A percentile compares a stretch with the other conserved stretches of the same genome.
Evolutionary conservation across 805 yeast genomes (phyloP).

Genomic region (Diddensiella santjacobensis): DNA sequence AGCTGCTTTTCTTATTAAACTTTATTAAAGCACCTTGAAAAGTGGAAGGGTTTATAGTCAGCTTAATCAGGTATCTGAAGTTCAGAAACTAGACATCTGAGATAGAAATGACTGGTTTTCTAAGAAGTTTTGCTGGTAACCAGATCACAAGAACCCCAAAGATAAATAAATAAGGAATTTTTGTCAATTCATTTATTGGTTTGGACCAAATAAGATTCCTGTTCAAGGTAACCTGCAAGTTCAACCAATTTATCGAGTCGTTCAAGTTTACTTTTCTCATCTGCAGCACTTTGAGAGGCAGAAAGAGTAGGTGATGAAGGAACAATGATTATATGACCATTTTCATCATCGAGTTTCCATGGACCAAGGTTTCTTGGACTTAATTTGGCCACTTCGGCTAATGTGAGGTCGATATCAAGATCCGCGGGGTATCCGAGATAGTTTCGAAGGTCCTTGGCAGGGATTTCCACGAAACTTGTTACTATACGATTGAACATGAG

Average conservation of each 20-base stretch:
- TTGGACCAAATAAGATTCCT: neutral
- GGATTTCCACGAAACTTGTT: neutral
- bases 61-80: too few relatives aligned
- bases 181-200: too few relatives aligned
- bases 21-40: too few relatives aligned
- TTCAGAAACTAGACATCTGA: too few relatives aligned
- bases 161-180: too few relatives aligned
- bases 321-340: neutral
- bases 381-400: neutral
- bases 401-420: neutral
- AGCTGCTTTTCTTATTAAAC: too few relatives aligned
- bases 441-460: neutral
- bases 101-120: too few relatives aligned
- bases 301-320: neutral
- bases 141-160: too few relatives aligned
- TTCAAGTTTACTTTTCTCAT: neutral
- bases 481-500: neutral
- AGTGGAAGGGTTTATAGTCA: too few relatives aligned
- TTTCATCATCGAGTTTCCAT: neutral
- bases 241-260: neutral
- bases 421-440: neutral
- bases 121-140: too few relatives aligned
- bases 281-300: neutral
- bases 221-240: conserved; percentile 3
- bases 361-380: neutral